Conservation (phyloP, 148 eudicot species). For the Rhododendron simsii region DNA sequence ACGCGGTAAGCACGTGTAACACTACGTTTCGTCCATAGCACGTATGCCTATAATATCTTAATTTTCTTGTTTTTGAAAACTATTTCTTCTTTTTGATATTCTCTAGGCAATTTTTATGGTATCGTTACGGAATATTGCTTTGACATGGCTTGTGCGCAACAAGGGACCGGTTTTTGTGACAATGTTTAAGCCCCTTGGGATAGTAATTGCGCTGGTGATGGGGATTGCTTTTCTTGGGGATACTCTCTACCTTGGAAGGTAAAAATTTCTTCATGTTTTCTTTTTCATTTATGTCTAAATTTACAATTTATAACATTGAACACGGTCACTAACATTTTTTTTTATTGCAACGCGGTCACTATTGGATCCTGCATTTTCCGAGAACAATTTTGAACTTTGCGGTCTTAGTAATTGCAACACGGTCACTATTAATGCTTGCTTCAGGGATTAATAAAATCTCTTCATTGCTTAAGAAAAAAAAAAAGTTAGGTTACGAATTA, state of each 20-base stretch:
- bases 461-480: no score
- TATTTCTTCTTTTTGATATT: neutral
- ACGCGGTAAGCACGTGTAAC: conserved; percentile 20
- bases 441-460: no score
- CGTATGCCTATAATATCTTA: neutral
- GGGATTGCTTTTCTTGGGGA: conserved; percentile 9
- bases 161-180: conserved; percentile 11
- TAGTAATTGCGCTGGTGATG: conserved; percentile 3
- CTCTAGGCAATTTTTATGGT: neutral
- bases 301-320: no score
- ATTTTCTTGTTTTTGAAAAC: neutral
- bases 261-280: neutral
- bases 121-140: neutral
- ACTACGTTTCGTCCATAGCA: neutral
- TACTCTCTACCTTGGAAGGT: conserved; percentile 11
- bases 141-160: neutral
- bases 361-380: no score
- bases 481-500: no score
- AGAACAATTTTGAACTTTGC: no score
- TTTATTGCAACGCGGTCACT: no score
- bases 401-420: no score
- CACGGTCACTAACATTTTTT: no score
- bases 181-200: conserved; percentile 11
- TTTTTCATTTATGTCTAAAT: neutral
- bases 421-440: no score